Base-by-base conservation (phyloP, 2,329 filamentous ascomycete species). In the Colletotrichum tropicicola region DNA sequence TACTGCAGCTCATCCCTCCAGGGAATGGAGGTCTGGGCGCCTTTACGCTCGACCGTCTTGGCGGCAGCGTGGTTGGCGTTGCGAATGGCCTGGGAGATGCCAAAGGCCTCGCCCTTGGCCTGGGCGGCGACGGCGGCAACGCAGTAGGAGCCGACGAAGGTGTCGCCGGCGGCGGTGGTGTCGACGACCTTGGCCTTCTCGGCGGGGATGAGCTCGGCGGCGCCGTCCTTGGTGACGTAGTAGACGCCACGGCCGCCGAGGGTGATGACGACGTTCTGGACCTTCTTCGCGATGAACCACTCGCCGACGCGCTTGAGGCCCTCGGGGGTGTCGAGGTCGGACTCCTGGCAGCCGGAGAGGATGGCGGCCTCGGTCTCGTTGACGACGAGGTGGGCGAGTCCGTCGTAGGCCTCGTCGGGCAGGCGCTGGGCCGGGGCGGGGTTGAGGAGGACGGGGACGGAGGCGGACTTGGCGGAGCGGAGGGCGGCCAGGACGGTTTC, bases 121-220 rank as follows among this genome's bases (percentile, higher is more conserved):
- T 68, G 70, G n/a, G 73, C 74, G 55, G 74, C 83, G 39, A 92
- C 92, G 28, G 91, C 85, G 61, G 89, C 87, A 25, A 96, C 87
- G 3, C 93, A 92, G 75, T 97, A 97, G 21, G 89, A 91, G 2
- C 96, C 95, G 5, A 97, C 92, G 79, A 98, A 98, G 0, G 95
- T 98, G 76, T 98, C 95, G 0, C 95, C 95, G 5, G 96, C 96
- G 2, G 92, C 95, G 7, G 95, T 98, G 1, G 95, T 98, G 76
- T 98, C 95, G 5, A 98, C 88, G 2, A 98, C 95, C 19, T 76
- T 79, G 4, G 93, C 91, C 77, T 91, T 91, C 67, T 87, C 84
- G 0, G 92, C 93, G 3, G 80, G 76, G 5, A 94, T 77, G 68
- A 89, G 72, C 1, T 81, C 83, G 55, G 80, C 81, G 44, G 70